Evolutionary conservation across 2,329 filamentous ascomycete genomes (phyloP).

Genomic region (Nemania diffusa): DNA sequence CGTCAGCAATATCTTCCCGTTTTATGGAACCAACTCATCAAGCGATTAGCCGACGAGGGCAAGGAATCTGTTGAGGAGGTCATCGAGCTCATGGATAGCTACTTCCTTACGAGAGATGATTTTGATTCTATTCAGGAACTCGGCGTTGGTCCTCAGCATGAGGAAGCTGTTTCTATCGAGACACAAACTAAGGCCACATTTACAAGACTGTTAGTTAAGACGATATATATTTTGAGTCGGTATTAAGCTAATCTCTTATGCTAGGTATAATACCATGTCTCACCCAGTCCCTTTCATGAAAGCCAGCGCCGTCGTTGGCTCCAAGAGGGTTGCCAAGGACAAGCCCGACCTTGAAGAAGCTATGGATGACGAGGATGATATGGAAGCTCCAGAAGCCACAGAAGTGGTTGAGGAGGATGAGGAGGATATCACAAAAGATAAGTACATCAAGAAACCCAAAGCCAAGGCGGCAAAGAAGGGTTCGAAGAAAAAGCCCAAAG

Average conservation of each 20-base stretch:
- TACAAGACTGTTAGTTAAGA: conserved; percentile 78
- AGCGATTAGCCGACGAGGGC: conserved; percentile 78
- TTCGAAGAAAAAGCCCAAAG: conserved; percentile 51
- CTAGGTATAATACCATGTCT: conserved; percentile 83
- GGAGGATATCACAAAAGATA: conserved; percentile 85
- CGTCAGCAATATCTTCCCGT: conserved; percentile 93
- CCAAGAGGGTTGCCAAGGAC: conserved; percentile 77
- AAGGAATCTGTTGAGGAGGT: conserved; percentile 84
- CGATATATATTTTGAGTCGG: conserved; percentile 7
- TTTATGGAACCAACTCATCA: conserved; percentile 83
- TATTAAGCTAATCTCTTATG: conserved; percentile 32
- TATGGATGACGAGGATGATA: conserved; percentile 88
- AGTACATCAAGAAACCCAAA: conserved; percentile 94
- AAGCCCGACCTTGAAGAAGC: conserved; percentile 96
- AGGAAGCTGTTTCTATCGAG: conserved; percentile 80
- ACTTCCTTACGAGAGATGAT: conserved; percentile 93
- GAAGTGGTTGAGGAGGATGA: conserved; percentile 79
- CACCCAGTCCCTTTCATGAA: conserved; percentile 98
- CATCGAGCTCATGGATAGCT: conserved; percentile 96
- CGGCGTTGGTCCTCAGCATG: conserved; percentile 84
- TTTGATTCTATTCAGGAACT: conserved; percentile 93
- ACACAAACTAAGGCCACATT: conserved; percentile 88
- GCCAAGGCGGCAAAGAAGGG: conserved; percentile 69
- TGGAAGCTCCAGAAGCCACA: conserved; percentile 66
- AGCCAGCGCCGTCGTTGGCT: conserved; percentile 77